Conservation (phyloP, 495 filamentous ascomycete genomes). For the Cercophora scortea region DNA sequence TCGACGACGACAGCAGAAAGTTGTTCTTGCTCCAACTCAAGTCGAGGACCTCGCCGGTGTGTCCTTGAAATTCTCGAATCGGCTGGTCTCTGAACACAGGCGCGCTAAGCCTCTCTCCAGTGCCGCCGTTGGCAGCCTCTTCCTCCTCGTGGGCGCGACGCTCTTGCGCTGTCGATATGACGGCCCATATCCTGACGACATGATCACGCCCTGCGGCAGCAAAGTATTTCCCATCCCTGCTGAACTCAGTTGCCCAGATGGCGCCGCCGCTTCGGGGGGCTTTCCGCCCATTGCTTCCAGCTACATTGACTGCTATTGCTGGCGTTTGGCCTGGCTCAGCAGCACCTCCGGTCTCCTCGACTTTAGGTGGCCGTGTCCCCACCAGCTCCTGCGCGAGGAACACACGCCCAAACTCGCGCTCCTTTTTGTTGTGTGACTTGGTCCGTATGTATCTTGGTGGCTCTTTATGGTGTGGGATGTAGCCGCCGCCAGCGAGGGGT, state of each 20-base stretch:
- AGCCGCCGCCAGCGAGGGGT: slow-evolving; percentile 65
- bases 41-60: slow-evolving; percentile 81
- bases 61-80: slow-evolving; percentile 70
- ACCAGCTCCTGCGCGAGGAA: slow-evolving; percentile 88
- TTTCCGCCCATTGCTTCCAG: slow-evolving; percentile 28
- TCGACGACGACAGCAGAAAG: slow-evolving; percentile 91
- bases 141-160: slow-evolving; percentile 62
- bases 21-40: slow-evolving; percentile 99
- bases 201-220: slow-evolving; percentile 84
- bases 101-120: slow-evolving; percentile 62
- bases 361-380: slow-evolving; percentile 27
- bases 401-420: slow-evolving; percentile 72
- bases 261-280: slow-evolving; percentile 43
- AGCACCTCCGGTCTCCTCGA: background rate
- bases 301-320: slow-evolving; percentile 28
- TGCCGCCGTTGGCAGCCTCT: slow-evolving; percentile 49
- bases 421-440: slow-evolving; percentile 70
- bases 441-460: slow-evolving; percentile 90
- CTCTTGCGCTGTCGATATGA: slow-evolving; percentile 76
- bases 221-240: slow-evolving; percentile 84
- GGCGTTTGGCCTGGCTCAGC: slow-evolving; percentile 18
- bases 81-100: slow-evolving; percentile 84
- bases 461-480: slow-evolving; percentile 78
- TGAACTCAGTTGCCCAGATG: slow-evolving; percentile 89
- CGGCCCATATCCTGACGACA: slow-evolving; percentile 83